These are phyloP conservation scores for Flaveria linearis DNA, from an alignment of 129 eudicot genomes.

Conservation along the genomic window DNA sequence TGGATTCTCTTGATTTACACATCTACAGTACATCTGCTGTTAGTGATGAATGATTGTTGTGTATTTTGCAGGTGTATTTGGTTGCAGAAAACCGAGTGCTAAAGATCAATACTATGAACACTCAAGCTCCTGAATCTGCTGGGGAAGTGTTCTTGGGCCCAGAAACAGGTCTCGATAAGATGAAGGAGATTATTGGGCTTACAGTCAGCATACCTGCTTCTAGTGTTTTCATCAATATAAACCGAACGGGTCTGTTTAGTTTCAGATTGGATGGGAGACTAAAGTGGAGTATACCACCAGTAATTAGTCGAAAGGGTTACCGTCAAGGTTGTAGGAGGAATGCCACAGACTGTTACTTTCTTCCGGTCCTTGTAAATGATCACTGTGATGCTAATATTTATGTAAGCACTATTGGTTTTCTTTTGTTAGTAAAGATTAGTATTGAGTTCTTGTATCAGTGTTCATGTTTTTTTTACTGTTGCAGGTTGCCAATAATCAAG, in stretches of 20 bases:
- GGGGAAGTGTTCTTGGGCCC: conserved; percentile 72
- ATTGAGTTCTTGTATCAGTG: neutral
- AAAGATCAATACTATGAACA: conserved; percentile 42
- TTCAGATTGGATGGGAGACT: conserved; percentile 59
- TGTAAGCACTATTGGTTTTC: conserved; percentile 44
- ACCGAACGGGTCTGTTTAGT: conserved; percentile 70
- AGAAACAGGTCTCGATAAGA: conserved; percentile 41
- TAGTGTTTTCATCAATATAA: conserved; percentile 60
- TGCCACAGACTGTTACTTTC: conserved; percentile 64
- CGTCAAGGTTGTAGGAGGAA: conserved; percentile 84
- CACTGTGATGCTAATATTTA: conserved; percentile 85
- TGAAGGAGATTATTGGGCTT: conserved; percentile 67
- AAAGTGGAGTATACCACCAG: conserved; percentile 74
- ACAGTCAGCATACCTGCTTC: conserved; percentile 66
- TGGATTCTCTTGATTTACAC: conserved; percentile 2
- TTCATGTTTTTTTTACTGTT: conserved; percentile 11
- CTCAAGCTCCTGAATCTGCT: conserved; percentile 44
- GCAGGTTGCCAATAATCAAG: conserved; percentile 75
- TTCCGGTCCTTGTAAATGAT: conserved; percentile 72
- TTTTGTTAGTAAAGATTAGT: neutral
- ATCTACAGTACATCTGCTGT: neutral
- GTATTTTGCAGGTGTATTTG: conserved; percentile 63
- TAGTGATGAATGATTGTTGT: neutral
- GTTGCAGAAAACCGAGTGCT: conserved; percentile 80
- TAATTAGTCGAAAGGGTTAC: conserved; percentile 55